Percentiles rank a stretch among this genome's conserved stretches.
Evolutionary conservation across 345 rosid species (phyloP).

Genomic region (Eucalyptus coolabah): DNA sequence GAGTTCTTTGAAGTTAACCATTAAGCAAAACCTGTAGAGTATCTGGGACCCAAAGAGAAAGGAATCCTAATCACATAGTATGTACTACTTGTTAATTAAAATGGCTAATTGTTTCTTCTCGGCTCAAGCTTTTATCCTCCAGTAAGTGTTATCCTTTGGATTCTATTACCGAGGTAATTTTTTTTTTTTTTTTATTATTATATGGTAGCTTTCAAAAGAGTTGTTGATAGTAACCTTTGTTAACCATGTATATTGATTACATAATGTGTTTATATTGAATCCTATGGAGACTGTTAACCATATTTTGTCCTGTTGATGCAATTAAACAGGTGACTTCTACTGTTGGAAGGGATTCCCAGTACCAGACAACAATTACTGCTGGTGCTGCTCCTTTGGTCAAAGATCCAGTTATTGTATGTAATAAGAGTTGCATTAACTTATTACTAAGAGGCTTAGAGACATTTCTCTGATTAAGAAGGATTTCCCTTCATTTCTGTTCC

Average conservation of each 20-base stretch:
- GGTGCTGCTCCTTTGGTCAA: constrained; percentile 49
- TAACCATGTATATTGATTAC: not conserved
- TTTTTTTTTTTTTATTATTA: not conserved
- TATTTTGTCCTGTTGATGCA: not conserved
- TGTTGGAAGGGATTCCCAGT: constrained; percentile 70
- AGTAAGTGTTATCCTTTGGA: not conserved
- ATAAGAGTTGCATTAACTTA: not conserved
- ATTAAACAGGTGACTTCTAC: constrained; percentile 63
- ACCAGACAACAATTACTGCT: constrained; percentile 50
- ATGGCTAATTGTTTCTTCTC: not conserved
- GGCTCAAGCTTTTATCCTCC: not conserved
- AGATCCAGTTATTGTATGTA: constrained; percentile 66
- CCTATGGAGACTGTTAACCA: not conserved
- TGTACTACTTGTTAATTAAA: not conserved
- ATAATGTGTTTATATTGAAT: not conserved
- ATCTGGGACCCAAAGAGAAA: not conserved
- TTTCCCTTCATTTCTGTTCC: not conserved
- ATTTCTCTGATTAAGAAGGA: not conserved
- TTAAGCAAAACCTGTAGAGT: not conserved
- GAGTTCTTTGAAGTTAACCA: not conserved
- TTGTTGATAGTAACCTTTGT: not conserved
- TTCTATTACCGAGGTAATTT: not conserved
- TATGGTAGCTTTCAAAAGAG: not conserved
- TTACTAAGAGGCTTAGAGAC: not conserved
- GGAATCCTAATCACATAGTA: not conserved